Evolutionary conservation across 2,329 filamentous ascomycete species (phyloP), one percentile per base, ranked within the genome.

Genomic region (Colletotrichum orchidophilum): DNA sequence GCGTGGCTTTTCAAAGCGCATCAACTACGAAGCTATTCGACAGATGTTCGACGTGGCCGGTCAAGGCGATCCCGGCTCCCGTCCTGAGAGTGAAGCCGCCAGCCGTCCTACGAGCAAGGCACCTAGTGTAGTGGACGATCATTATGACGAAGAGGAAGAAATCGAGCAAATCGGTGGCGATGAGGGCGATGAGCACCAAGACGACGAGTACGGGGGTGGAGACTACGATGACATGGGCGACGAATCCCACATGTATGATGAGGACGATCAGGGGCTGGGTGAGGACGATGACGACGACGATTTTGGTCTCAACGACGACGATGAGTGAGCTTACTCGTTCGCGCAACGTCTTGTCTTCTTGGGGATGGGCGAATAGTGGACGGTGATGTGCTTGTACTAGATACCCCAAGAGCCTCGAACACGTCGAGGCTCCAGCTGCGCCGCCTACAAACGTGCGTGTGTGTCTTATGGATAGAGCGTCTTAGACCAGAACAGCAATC

Each of bases 1-100:
- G 66, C 86, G 92, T 55, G 88, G 88, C 0, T 92, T 91, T 81
- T 93, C 91, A 73, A 93, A 91, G 80, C 91, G 93, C 77, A 93
- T 95, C 78, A 94, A 94, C 75, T 94, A 94, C 79, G 87, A 89
- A 64, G 88, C 87, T 46, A 87, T 92, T 73, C 83, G 85, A 54
- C 87, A 84, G 70, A 84, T 92, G 27, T 91, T 91, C 72, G 85
- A 87, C 75, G 79, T 82, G 74, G 79, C 81, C 26, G 82, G 83
- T 73, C 78, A 79, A 39, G 80, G 78, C 1, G 85, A 84, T 0
- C 83, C 86, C 0, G 87, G 87, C 0, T 88, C 87, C 27, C 84
- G 84, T 13, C 83, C 84, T 0, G 87, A 84, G 46, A 88, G 86
- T 67, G 82, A 83, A 61, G 78, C 76, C 15, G 76, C 78, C 5